Evolutionary conservation across 2,329 filamentous ascomycete species (phyloP), one percentile per base, ranked within the genome.

Genomic region (Domatiomyces catenatus): DNA sequence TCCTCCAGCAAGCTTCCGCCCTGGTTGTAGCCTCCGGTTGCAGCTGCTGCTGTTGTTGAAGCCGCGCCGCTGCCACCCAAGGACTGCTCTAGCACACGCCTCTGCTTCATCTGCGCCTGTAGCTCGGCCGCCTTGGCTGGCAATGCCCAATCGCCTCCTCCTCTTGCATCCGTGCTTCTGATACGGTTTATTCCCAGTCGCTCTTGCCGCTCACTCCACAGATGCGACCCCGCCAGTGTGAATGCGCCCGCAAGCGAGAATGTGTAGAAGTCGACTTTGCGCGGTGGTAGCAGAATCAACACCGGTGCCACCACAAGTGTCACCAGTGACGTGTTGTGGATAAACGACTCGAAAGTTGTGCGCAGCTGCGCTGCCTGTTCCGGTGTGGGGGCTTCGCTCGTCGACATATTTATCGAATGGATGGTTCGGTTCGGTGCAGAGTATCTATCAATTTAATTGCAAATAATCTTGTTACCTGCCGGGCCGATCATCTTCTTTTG

Each of bases 251-350:
- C 64, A 6, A 81, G 70, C 0, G 68, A 68, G 57, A 78, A 68
- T 17, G 77, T 81, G 65, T 78, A 80, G 49, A 75, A 59, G 60
- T 81, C 78, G 47, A 82, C 64, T 64, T 81, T 81, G 45, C 79
- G 75, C 0, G 79, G 79, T 8, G 79, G 79, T 8, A 81, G 64
- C 15, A 72, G 60, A 46, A 73, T 71, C 48, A 81, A 68, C 7
- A 74, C 55, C 0, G 79, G 79, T 52, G 75, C 77, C 46, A 71
- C 61, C 18, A 81, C 60, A 24, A 76, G 62, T 46, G 71, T 67
- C 50, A 64, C 67, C 28, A 77, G 63, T 15, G 76, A 71, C 55
- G 70, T 59, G 56, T 69, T 71, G 62, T 72, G 51, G 44, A 57
- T 48, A 47, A 60, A 58, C 44, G 24, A 28, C 26, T 46, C 44